These are phyloP conservation scores for Gynostemma pentaphyllum DNA, from an alignment of 306 rosid species.

Conservation along the genomic window DNA sequence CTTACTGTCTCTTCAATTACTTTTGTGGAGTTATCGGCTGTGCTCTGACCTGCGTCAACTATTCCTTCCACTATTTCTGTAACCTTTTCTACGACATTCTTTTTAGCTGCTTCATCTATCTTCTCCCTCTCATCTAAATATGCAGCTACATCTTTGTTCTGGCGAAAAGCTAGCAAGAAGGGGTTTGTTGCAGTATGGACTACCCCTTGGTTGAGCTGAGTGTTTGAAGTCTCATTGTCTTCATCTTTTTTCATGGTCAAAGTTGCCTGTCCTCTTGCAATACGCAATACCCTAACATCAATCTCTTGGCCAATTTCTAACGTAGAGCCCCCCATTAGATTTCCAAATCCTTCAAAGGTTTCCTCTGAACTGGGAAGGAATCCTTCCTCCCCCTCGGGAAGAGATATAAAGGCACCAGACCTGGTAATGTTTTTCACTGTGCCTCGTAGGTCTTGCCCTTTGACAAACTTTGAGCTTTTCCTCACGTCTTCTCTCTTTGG, in stretches of 20 bases:
- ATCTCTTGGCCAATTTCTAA: conserved; percentile 74
- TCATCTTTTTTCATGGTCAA: conserved; percentile 95
- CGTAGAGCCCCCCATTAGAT: conserved; percentile 57
- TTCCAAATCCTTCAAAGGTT: conserved; percentile 56
- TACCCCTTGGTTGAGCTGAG: conserved; percentile 35
- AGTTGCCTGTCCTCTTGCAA: conserved; percentile 69
- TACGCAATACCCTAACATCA: conserved; percentile 67
- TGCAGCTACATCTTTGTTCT: conserved; percentile 72
- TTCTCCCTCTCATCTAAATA: conserved; percentile 76
- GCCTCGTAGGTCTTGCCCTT: conserved; percentile 79
- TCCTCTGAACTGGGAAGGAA: conserved; percentile 83
- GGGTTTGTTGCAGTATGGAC: conserved; percentile 72
- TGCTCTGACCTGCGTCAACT: conserved; percentile 24
- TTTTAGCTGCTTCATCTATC: conserved; percentile 26
- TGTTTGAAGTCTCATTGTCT: conserved; percentile 27
- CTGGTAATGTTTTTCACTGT: conserved; percentile 69
- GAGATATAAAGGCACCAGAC: conserved; percentile 83
- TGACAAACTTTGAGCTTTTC: conserved; percentile 44
- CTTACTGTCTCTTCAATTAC: conserved; percentile 27
- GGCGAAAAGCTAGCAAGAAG: conserved; percentile 74
- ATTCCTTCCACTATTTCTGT: conserved; percentile 31
- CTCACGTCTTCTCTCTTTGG: conserved; percentile 37
- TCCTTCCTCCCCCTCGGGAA: conserved; percentile 98
- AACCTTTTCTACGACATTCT: conserved; percentile 21
- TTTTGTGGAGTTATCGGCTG: conserved; percentile 21